Evolutionary conservation across 1,284 basidiomycete species (phyloP).

Genomic region (Microstroma glucosiphilum): DNA sequence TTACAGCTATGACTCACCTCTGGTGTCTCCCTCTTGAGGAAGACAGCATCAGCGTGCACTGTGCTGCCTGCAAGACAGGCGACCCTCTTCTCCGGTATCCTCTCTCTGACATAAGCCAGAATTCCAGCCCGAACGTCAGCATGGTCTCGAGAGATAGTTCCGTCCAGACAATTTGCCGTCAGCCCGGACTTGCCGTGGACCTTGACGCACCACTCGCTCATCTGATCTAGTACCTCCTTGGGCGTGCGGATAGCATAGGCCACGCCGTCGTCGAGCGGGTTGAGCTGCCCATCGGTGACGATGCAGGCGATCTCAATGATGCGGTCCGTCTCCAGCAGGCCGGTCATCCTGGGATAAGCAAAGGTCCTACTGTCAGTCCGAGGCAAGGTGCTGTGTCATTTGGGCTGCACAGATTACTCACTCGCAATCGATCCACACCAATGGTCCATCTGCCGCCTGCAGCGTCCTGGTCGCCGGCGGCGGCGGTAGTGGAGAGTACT

Average conservation of each 20-base stretch:
- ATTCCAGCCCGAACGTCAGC: conserved; percentile 51
- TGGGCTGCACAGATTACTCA: conserved; percentile 19
- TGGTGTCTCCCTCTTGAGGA: conserved; percentile 70
- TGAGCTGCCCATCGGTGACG: conserved; percentile 71
- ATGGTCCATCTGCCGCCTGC: conserved; percentile 58
- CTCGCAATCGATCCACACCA: conserved; percentile 84
- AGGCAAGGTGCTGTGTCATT: neutral
- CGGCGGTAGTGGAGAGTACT: conserved; percentile 25
- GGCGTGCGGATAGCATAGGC: conserved; percentile 66
- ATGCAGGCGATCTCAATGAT: conserved; percentile 71
- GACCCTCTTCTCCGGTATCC: conserved; percentile 53
- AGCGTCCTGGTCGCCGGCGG: conserved; percentile 24
- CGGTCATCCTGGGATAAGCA: conserved; percentile 66
- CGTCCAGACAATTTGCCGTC: conserved; percentile 25
- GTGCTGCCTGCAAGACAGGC: conserved; percentile 74
- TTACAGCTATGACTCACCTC: conserved; percentile 50
- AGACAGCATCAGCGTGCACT: conserved; percentile 69
- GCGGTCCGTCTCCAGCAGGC: conserved; percentile 62
- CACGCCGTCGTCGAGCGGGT: conserved; percentile 66
- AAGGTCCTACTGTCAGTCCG: neutral
- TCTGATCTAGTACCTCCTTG: conserved; percentile 59
- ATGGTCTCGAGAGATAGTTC: conserved; percentile 24
- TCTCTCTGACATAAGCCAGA: conserved; percentile 53
- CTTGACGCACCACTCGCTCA: conserved; percentile 35
- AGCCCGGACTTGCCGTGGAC: conserved; percentile 24